Evolutionary conservation across 352 stramenopile species (phyloP).

Genomic region (Pythium inflatum): DNA sequence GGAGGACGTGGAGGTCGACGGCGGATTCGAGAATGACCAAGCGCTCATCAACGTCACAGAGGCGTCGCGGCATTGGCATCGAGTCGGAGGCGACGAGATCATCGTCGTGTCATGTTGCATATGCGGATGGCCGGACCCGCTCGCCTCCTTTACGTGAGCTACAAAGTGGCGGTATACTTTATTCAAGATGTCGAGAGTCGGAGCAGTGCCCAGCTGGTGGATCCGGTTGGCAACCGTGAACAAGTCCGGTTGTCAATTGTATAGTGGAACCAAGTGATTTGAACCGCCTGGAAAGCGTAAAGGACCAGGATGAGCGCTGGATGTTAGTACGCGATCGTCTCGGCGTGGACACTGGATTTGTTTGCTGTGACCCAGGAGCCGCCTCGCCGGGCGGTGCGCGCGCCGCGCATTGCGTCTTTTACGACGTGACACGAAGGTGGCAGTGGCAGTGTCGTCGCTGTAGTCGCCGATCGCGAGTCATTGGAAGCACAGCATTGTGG

Average conservation of each 20-base stretch:
- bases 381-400: too few species aligned
- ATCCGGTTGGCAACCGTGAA: neutral
- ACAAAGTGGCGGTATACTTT: too few species aligned
- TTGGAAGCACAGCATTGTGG: too few species aligned
- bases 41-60: too few species aligned
- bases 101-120: neutral
- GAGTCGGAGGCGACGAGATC: conserved; percentile 16
- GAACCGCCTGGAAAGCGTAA: conserved; percentile 10
- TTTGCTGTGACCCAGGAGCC: neutral
- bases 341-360: neutral
- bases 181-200: conserved; percentile 22
- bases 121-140: neutral
- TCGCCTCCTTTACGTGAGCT: too few species aligned
- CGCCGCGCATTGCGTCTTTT: too few species aligned
- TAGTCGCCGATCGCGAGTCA: too few species aligned
- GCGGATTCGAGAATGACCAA: conserved; percentile 25
- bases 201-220: conserved; percentile 14
- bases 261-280: conserved; percentile 28
- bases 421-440: too few species aligned
- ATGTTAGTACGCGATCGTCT: neutral
- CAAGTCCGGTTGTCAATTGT: neutral
- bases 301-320: neutral
- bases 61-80: conserved; percentile 25
- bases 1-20: conserved; percentile 4
- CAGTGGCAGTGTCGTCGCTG: too few species aligned